Evolutionary conservation across 2,329 filamentous ascomycete species (phyloP), one percentile per base, ranked within the genome.

Genomic region (Diaporthe amygdali): DNA sequence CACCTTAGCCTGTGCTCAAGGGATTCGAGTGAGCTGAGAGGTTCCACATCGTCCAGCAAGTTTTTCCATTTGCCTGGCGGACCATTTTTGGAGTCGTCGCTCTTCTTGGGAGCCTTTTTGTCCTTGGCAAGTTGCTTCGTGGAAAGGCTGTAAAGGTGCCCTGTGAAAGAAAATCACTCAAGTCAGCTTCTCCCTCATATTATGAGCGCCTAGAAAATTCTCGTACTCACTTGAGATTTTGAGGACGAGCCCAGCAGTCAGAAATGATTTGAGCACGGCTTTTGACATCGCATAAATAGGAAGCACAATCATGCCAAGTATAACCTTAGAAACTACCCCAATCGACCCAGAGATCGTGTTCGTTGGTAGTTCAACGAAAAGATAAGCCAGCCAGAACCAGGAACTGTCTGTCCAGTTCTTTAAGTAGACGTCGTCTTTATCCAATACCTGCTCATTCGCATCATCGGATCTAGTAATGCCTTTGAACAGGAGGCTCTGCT

Each of bases 311-410:
- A 51, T 25, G 22, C 47, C 47, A 25, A 51, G 3, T 2, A 14
- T 7, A 7, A 51, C 47, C 14, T 25, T 27, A n/a, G 10, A 51
- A 5, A 51, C 14, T n/a, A n/a, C n/a, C n/a, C n/a, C n/a, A n/a
- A n/a, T n/a, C n/a, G n/a, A n/a, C n/a, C n/a, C n/a, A n/a, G 47
- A 27, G 22, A 51, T 6, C 6, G 6, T 27, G 47, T 6, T n/a
- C 8, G 47, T 27, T 51, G 67, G 67, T 5, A 69, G 7, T 25
- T 70, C 68, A 14, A 70, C 20, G 39, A 70, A 56, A 2, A 70
- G 10, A n/a, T 70, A 56, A 20, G 41, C 22, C 12, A 34, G 39
- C 66, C 52, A 68, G 30, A 70, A 56, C 15, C 47, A 66, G 6
- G 25, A 12, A 22, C 14, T 34, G 25, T 4, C 20, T 7, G 22